Percentiles rank a stretch among this genome's conserved stretches.
Evolutionary conservation across 2,329 filamentous ascomycete species (phyloP).

Genomic region (Botrytis deweyae): DNA sequence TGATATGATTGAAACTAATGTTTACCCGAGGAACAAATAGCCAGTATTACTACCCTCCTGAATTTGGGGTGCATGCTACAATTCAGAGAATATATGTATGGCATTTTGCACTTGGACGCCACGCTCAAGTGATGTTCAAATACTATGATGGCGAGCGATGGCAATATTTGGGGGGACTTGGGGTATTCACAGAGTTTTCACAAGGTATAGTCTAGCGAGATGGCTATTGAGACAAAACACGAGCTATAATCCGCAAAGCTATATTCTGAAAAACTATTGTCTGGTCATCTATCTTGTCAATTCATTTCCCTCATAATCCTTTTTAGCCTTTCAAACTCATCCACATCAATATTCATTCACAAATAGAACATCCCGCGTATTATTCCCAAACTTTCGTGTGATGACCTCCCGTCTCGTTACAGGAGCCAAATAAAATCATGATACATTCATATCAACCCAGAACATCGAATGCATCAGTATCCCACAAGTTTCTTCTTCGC

Average conservation of each 20-base stretch:
- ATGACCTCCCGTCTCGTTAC: not conserved
- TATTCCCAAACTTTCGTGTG: not conserved
- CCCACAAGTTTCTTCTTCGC: slow-evolving; percentile 22
- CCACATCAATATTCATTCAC: not conserved
- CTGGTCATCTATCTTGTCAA: not conserved
- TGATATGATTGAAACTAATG: not conserved
- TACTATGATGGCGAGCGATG: not conserved
- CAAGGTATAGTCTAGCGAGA: not conserved
- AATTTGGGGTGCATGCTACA: not conserved
- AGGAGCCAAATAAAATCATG: not conserved
- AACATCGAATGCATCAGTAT: slow-evolving; percentile 1
- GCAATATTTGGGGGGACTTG: not conserved
- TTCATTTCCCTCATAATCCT: not conserved
- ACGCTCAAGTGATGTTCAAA: not conserved
- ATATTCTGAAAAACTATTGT: not conserved
- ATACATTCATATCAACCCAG: not conserved
- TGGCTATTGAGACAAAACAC: not conserved
- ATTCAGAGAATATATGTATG: not conserved
- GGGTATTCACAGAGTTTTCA: not conserved
- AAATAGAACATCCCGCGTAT: not conserved
- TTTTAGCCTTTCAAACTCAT: not conserved
- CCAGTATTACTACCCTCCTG: not conserved
- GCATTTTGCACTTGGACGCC: not conserved
- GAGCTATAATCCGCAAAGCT: slow-evolving; percentile 5
- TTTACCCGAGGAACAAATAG: not conserved